Conservation (phyloP, 2,329 filamentous ascomycete species). For the Setomelanomma holmii region DNA sequence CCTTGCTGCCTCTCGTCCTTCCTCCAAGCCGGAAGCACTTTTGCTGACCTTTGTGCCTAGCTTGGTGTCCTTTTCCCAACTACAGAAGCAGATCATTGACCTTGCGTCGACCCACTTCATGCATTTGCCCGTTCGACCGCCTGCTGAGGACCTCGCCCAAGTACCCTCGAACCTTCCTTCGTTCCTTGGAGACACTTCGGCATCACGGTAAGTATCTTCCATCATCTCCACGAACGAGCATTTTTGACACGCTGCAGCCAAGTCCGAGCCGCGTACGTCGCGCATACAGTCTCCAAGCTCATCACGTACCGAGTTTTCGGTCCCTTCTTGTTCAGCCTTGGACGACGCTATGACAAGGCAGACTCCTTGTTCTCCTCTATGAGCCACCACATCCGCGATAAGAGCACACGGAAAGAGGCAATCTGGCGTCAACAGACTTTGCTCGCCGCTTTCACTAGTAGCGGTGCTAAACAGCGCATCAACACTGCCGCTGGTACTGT, state of each 20-base stretch:
- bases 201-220: slow-evolving; percentile 49
- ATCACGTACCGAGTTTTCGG: slow-evolving; percentile 64
- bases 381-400: slow-evolving; percentile 63
- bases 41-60: slow-evolving; percentile 40
- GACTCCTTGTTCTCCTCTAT: slow-evolving; percentile 63
- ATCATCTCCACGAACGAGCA: not conserved
- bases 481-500: slow-evolving; percentile 63
- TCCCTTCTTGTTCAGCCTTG: slow-evolving; percentile 64
- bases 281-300: slow-evolving; percentile 64
- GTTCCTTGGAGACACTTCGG: slow-evolving; percentile 60
- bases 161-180: slow-evolving; percentile 62
- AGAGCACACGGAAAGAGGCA: slow-evolving; percentile 63
- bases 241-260: slow-evolving; percentile 51
- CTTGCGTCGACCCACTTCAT: slow-evolving; percentile 61
- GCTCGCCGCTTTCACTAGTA: slow-evolving; percentile 63
- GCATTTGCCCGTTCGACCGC: slow-evolving; percentile 59
- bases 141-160: slow-evolving; percentile 58
- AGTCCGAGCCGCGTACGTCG: slow-evolving; percentile 61
- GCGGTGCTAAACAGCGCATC: slow-evolving; percentile 63
- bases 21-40: slow-evolving; percentile 6
- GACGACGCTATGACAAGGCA: slow-evolving; percentile 62
- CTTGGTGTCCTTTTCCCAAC: slow-evolving; percentile 60
- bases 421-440: slow-evolving; percentile 66
- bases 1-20: slow-evolving; percentile 1
- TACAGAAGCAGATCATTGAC: slow-evolving; percentile 60